Conservation (phyloP, 108 stramenopile species). For the Pinguiococcus pyrenoidosus region DNA sequence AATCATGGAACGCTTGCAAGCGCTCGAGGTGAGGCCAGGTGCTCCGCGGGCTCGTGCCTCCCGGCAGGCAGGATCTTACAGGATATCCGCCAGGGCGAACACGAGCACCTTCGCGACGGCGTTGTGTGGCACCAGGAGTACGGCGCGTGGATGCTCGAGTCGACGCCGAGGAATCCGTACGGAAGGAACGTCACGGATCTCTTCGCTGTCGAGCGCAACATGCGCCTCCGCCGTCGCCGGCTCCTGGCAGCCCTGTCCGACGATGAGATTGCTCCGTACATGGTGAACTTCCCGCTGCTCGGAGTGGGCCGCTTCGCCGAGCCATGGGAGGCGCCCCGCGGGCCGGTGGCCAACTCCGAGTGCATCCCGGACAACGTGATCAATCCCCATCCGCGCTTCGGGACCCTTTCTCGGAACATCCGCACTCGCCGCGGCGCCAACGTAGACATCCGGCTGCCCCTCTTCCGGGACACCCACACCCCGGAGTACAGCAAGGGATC, state of each 20-base stretch:
- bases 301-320: conserved; percentile 11
- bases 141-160: conserved; percentile 95
- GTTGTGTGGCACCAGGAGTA: too few species aligned
- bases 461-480: conserved; percentile 78
- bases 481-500: conserved; percentile 46
- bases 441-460: conserved; percentile 84
- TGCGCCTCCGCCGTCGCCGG: conserved; percentile 82
- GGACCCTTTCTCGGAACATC: conserved; percentile 85
- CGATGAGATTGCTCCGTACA: conserved; percentile 82
- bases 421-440: conserved; percentile 68
- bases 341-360: conserved; percentile 63
- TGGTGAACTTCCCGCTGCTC: conserved; percentile 57
- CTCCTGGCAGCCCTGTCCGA: conserved; percentile 58
- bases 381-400: conserved; percentile 97
- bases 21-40: conserved; percentile 61
- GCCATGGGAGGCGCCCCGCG: conserved; percentile 56
- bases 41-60: too few species aligned
- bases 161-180: conserved; percentile 82
- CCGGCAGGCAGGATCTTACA: too few species aligned
- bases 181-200: conserved; percentile 77
- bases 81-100: too few species aligned
- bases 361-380: conserved; percentile 89
- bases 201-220: conserved; percentile 86
- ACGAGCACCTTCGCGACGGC: too few species aligned
- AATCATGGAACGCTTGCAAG: conserved; percentile 75